These are phyloP conservation scores for Incumbomyces delicatus DNA, from an alignment of 2,329 filamentous ascomycete genomes.

Conservation along the genomic window DNA sequence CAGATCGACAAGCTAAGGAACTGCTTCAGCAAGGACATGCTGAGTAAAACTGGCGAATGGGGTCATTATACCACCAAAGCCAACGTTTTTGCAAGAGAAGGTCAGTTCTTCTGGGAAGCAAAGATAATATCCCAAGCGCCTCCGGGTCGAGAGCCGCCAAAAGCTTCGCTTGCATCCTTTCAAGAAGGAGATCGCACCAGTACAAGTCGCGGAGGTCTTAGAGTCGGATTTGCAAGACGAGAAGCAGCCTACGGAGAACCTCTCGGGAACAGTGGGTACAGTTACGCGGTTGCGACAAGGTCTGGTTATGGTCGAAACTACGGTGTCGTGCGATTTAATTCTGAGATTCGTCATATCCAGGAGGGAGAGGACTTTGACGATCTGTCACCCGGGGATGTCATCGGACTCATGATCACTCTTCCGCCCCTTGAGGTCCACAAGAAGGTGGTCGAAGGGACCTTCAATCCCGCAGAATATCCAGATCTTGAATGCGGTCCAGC, in stretches of 20 bases:
- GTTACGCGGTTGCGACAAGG: slow-evolving; percentile 17
- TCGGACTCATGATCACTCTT: slow-evolving; percentile 84
- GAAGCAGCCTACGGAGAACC: slow-evolving; percentile 26
- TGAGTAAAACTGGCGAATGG: slow-evolving; percentile 71
- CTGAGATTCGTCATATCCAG: slow-evolving; percentile 90
- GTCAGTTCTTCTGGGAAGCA: slow-evolving; percentile 89
- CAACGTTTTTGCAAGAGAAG: slow-evolving; percentile 83
- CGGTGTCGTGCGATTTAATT: slow-evolving; percentile 69
- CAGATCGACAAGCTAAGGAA: slow-evolving; percentile 65
- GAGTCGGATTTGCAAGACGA: slow-evolving; percentile 37
- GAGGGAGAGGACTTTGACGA: slow-evolving; percentile 76
- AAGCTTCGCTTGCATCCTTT: slow-evolving; percentile 16
- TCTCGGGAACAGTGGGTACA: slow-evolving; percentile 20
- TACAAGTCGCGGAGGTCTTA: slow-evolving; percentile 35
- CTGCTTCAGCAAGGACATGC: slow-evolving; percentile 63
- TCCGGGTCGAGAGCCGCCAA: slow-evolving; percentile 50
- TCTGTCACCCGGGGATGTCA: slow-evolving; percentile 81
- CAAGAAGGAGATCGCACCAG: slow-evolving; percentile 16
- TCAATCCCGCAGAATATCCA: slow-evolving; percentile 66
- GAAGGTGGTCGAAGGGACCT: slow-evolving; percentile 77
- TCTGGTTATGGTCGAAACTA: slow-evolving; percentile 31
- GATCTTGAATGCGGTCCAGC: slow-evolving; percentile 20
- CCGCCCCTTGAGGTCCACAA: slow-evolving; percentile 77
- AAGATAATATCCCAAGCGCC: slow-evolving; percentile 53
- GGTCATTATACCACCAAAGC: slow-evolving; percentile 73